phyloP scores from a whole-genome alignment of 495 filamentous ascomycete genomes.

The Hypoxylon subgilvum region DNA sequence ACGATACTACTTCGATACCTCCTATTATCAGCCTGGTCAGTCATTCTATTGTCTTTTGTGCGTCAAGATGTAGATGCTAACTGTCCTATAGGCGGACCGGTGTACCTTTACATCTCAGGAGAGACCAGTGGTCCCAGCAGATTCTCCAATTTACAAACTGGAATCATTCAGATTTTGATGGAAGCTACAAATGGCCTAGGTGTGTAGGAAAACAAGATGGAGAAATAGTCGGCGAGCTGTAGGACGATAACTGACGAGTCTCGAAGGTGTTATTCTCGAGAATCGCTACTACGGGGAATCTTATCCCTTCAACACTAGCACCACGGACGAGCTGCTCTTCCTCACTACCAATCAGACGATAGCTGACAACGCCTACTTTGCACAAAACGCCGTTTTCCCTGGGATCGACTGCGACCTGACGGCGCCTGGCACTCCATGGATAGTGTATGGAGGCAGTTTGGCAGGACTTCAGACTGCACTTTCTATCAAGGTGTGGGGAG shows the following conservation, averaged over 20 bases:
- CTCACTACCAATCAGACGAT: slow-evolving; percentile 57
- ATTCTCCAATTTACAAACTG: slow-evolving; percentile 44
- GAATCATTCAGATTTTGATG: slow-evolving; percentile 56
- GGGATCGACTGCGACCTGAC: slow-evolving; percentile 43
- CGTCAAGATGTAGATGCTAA: slow-evolving; percentile 13
- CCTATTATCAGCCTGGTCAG: slow-evolving; percentile 53
- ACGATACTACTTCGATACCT: slow-evolving; percentile 53
- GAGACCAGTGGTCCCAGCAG: slow-evolving; percentile 47
- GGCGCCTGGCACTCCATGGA: slow-evolving; percentile 50
- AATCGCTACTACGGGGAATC: slow-evolving; percentile 55
- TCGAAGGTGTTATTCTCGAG: slow-evolving; percentile 51
- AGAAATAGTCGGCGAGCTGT: not conserved
- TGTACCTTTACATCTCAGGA: slow-evolving; percentile 55
- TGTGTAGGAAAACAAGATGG: slow-evolving; percentile 4
- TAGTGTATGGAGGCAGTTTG: slow-evolving; percentile 54
- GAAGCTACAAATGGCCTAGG: slow-evolving; percentile 52
- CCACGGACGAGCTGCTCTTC: slow-evolving; percentile 52
- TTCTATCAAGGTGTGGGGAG: slow-evolving; percentile 49
- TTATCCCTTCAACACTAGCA: slow-evolving; percentile 48
- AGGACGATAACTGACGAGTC: not conserved
- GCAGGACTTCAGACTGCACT: slow-evolving; percentile 53
- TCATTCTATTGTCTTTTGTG: not conserved
- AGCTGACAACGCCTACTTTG: slow-evolving; percentile 56
- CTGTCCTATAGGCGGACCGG: slow-evolving; percentile 43
- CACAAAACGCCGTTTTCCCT: slow-evolving; percentile 50